Base-by-base conservation (phyloP, 257 asterid species). In the Rauvolfia tetraphylla region DNA sequence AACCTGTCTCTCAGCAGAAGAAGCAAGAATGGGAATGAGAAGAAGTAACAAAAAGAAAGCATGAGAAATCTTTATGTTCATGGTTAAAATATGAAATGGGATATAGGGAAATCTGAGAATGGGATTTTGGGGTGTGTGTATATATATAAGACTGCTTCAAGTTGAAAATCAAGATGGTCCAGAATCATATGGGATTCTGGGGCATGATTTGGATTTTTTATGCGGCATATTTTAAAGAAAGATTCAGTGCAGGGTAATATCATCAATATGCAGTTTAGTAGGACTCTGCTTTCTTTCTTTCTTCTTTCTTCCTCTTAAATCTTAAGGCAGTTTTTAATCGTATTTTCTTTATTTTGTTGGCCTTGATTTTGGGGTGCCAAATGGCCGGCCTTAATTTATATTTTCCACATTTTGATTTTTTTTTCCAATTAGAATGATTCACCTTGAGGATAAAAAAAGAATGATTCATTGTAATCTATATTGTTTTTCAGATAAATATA, bases 1-100 rank as follows among this genome's bases (percentile, higher is more conserved):
- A 33, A 92, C 97, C 93, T 90, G 89, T 82, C 66, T 87, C 10
- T 83, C 81, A 68, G 81, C 41, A 51, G 83, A 89, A 68, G 90
- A 87, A 81, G 78, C 89, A n/a, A 88, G 82, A 62, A 87, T 44
- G 29, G 92, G 90, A 74, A 79, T 82, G 65, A 86, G 84, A 12
- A 91, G 79, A 33, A 88, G 68, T 11, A 84, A 75, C 7, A 82
- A 74, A 76, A 80, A 20, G 70, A 83, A 33, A 53, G 75, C 1
- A 53, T 14, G 73, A 63, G 80, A 78, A 38, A 56, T 84, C 69
- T 79, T 84, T 93, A 88, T 88, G 0, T 67, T n/a, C 72, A 67
- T 67, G 49, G 71, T 22, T 41, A 65, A 65, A 33, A 65, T 27
- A 20, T 20, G 27, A 7, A 10, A 65, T 58, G 36, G 66, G 66